Evolutionary conservation across 1,284 basidiomycete species (phyloP).

Genomic region (Cryptococcus maquisensis): DNA sequence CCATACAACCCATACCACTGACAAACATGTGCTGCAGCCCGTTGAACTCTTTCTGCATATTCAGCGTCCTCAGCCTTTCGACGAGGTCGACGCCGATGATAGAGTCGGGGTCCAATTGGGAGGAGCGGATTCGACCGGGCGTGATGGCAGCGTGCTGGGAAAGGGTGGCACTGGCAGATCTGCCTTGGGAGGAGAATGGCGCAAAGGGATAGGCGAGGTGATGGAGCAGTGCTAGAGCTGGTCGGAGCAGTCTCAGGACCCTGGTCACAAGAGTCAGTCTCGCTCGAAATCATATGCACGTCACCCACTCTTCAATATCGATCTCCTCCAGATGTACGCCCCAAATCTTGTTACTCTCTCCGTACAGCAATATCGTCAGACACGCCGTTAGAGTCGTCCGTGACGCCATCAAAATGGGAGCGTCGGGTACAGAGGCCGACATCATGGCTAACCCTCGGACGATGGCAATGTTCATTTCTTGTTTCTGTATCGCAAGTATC

Average conservation of each 20-base stretch:
- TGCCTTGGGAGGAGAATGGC: conserved; percentile 5
- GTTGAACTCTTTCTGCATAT: conserved; percentile 52
- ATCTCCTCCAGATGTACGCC: conserved; percentile 18
- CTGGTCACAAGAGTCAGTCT: conserved; percentile 12
- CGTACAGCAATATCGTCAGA: conserved; percentile 28
- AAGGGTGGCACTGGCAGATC: not conserved
- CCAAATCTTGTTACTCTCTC: conserved; percentile 30
- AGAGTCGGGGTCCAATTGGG: conserved; percentile 6
- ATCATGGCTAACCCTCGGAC: conserved; percentile 27
- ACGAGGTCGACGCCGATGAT: conserved; percentile 35
- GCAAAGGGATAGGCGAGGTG: conserved; percentile 37
- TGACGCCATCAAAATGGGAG: conserved; percentile 34
- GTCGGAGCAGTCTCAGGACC: conserved; percentile 25
- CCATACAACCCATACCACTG: conserved; percentile 67
- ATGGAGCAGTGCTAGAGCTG: conserved; percentile 33
- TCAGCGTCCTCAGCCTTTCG: conserved; percentile 15
- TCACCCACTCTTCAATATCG: conserved; percentile 20
- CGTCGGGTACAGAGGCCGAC: conserved; percentile 28
- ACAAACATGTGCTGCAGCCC: conserved; percentile 71
- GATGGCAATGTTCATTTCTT: conserved; percentile 12
- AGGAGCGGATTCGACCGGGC: not conserved
- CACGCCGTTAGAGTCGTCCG: conserved; percentile 29
- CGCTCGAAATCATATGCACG: not conserved
- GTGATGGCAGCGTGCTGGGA: not conserved
- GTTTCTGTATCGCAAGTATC: not conserved